Conservation (phyloP, 2,329 filamentous ascomycete genomes). For the Fusarium heterosporum region DNA sequence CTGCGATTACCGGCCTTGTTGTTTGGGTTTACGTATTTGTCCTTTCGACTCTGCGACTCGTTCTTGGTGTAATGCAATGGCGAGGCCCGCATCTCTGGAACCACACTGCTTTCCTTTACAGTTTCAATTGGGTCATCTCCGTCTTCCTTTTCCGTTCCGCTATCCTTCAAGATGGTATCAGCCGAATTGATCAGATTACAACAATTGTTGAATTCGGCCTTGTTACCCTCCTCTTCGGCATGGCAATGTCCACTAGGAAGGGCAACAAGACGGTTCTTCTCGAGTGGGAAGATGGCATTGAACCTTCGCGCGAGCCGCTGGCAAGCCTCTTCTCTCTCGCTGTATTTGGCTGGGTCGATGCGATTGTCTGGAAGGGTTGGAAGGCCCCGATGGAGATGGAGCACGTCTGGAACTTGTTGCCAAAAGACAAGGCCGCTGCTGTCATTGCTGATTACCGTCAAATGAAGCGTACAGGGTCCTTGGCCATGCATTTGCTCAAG, state of each 20-base stretch:
- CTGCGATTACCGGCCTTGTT: conserved; percentile 74
- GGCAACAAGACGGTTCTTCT: conserved; percentile 90
- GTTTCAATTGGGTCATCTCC: conserved; percentile 81
- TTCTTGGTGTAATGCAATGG: conserved; percentile 72
- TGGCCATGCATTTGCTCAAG: conserved; percentile 83
- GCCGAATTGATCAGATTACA: conserved; percentile 68
- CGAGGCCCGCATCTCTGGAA: conserved; percentile 84
- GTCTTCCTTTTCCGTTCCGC: conserved; percentile 85
- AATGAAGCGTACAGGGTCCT: conserved; percentile 80
- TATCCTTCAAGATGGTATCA: conserved; percentile 80
- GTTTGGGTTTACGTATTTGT: conserved; percentile 85
- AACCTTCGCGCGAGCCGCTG: conserved; percentile 86
- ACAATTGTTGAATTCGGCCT: conserved; percentile 80
- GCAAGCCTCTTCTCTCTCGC: conserved; percentile 89
- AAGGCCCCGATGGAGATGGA: conserved; percentile 83
- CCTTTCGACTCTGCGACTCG: conserved; percentile 79
- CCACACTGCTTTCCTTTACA: conserved; percentile 89
- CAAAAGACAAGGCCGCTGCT: conserved; percentile 86
- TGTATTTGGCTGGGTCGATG: conserved; percentile 91
- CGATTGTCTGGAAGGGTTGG: conserved; percentile 90
- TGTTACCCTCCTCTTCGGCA: conserved; percentile 76
- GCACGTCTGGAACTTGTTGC: conserved; percentile 91
- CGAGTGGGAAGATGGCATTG: conserved; percentile 88
- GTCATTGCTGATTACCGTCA: conserved; percentile 87
- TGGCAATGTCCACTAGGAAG: conserved; percentile 85